Conservation (phyloP, 306 rosid genomes). For the Crataegus laevigata region DNA sequence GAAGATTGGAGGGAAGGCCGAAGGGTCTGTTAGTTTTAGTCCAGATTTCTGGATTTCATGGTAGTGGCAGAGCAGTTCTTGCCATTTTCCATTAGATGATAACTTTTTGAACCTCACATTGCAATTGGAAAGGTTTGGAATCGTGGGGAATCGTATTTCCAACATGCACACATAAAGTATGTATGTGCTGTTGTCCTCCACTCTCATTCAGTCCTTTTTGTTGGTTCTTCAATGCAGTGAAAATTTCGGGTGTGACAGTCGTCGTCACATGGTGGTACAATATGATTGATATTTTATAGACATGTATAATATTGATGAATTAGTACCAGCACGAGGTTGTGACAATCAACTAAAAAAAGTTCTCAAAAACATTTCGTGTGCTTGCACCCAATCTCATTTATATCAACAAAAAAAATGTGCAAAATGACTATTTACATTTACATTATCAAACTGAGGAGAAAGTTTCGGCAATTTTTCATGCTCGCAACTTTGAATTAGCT, state of each 20-base stretch:
- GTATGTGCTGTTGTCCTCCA: background rate
- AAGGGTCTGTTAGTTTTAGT: slow-evolving; percentile 7
- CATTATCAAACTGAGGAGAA: too few species aligned
- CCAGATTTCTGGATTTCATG: slow-evolving; percentile 13
- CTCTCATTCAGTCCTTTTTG: background rate
- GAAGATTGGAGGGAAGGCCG: slow-evolving; percentile 22
- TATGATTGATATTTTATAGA: too few species aligned
- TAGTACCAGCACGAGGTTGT: background rate
- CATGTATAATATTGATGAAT: background rate
- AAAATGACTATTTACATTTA: too few species aligned
- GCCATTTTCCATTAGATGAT: slow-evolving; percentile 28
- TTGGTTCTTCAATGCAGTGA: too few species aligned
- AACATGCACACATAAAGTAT: background rate
- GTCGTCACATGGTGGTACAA: too few species aligned
- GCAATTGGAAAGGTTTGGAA: slow-evolving; percentile 16
- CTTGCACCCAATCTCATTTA: too few species aligned
- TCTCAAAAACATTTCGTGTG: too few species aligned
- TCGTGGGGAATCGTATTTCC: slow-evolving; percentile 19
- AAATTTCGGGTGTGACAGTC: background rate
- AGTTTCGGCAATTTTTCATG: background rate
- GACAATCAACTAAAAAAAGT: too few species aligned
- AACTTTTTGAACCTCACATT: slow-evolving; percentile 26
- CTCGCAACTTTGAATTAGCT: background rate
- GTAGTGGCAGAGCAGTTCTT: slow-evolving; percentile 22
- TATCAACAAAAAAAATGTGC: background rate